Conservation (phyloP, 257 asterid species). For the Euphrasia confusa region DNA sequence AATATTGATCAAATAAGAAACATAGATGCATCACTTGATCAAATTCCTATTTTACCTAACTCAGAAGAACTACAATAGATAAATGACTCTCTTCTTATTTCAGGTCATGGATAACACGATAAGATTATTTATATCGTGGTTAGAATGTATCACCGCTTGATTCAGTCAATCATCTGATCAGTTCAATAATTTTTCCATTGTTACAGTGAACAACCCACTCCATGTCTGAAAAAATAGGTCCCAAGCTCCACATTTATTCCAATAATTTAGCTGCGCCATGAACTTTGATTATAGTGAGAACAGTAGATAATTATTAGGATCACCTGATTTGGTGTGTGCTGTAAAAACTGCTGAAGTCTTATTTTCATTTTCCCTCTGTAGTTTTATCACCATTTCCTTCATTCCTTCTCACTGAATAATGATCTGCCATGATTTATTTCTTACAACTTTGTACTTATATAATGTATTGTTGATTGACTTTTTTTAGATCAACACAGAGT, state of each 20-base stretch:
- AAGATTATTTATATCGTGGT: not conserved
- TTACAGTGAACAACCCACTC: not conserved
- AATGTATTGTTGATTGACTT: conserved; percentile 18
- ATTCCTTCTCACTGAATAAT: not conserved
- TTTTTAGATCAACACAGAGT: conserved; percentile 66
- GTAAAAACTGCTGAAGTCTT: not conserved
- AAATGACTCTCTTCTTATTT: not conserved
- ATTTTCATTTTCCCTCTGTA: not conserved
- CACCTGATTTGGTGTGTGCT: not conserved
- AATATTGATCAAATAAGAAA: no score
- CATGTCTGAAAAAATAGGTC: not conserved
- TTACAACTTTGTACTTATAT: not conserved
- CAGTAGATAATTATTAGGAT: not conserved
- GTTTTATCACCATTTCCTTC: not conserved
- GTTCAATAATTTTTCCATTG: not conserved
- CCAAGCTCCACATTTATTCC: not conserved
- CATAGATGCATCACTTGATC: not conserved
- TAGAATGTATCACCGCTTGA: not conserved
- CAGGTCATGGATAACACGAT: not conserved
- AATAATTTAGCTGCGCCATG: not conserved
- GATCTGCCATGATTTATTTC: conserved; percentile 19
- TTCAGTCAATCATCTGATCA: not conserved
- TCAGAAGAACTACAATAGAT: not conserved
- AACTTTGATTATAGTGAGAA: not conserved
- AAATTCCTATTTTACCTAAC: not conserved